These are phyloP conservation scores for Termitomyces sp. DNA, from an alignment of 1,284 basidiomycete genomes.

Conservation along the genomic window DNA sequence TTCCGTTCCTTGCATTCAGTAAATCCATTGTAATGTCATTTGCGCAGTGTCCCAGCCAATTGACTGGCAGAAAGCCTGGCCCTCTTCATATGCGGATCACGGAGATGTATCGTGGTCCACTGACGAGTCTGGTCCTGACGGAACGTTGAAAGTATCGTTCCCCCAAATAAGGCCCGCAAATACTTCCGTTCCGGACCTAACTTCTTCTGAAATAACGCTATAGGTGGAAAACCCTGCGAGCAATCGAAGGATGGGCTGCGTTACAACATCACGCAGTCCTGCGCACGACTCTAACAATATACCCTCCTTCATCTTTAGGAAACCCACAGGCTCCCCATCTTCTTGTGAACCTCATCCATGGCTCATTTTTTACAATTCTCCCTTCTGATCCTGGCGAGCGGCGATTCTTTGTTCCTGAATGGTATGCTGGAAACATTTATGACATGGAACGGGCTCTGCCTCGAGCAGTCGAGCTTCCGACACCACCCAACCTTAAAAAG, in stretches of 20 bases:
- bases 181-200: background rate
- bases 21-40: slow-evolving; percentile 1
- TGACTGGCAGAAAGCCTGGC: slow-evolving; percentile 43
- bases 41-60: slow-evolving; percentile 39
- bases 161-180: slow-evolving; percentile 49
- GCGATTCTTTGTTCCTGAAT: slow-evolving; percentile 38
- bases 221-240: slow-evolving; percentile 64
- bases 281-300: slow-evolving; percentile 53
- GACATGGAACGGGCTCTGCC: slow-evolving; percentile 45
- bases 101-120: slow-evolving; percentile 56
- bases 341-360: slow-evolving; percentile 47
- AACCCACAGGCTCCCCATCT: slow-evolving; percentile 30
- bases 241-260: slow-evolving; percentile 77
- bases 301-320: slow-evolving; percentile 34
- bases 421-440: slow-evolving; percentile 77
- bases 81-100: slow-evolving; percentile 62
- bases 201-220: slow-evolving; percentile 5
- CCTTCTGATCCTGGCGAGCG: slow-evolving; percentile 28
- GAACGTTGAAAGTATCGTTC: slow-evolving; percentile 54
- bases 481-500: slow-evolving; percentile 30
- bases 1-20: slow-evolving; percentile 5
- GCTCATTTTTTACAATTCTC: slow-evolving; percentile 63
- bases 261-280: slow-evolving; percentile 71
- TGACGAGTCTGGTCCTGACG: slow-evolving; percentile 33
- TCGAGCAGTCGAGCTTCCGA: slow-evolving; percentile 45